Evolutionary conservation across 2,329 filamentous ascomycete species (phyloP).

Genomic region (Sporothrix pseudoabietina): DNA sequence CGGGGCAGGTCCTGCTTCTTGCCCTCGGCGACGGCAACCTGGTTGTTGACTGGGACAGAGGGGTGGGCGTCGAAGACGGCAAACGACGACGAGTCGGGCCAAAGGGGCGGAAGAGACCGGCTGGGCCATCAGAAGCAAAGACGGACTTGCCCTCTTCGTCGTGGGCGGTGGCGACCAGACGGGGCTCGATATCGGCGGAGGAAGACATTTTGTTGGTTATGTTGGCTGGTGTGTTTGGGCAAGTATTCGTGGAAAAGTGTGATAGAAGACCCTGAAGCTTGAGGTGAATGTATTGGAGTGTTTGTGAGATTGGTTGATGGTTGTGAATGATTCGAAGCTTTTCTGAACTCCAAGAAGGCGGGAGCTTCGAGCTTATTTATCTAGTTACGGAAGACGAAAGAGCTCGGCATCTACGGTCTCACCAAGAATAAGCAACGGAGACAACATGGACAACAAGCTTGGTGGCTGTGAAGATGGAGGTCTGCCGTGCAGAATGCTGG

Average conservation of each 20-base stretch:
- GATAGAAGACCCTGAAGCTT: background rate
- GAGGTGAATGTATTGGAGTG: background rate
- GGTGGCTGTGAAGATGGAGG: background rate
- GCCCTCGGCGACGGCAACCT: constrained; percentile 33
- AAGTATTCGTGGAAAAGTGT: background rate
- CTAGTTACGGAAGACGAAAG: background rate
- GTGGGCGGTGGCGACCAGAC: constrained; percentile 21
- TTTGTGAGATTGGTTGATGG: too few relatives aligned
- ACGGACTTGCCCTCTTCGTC: constrained; percentile 21
- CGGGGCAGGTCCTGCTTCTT: constrained; percentile 38
- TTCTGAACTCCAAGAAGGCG: background rate
- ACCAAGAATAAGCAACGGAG: background rate
- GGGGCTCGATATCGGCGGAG: background rate
- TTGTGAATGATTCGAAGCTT: constrained; percentile 9
- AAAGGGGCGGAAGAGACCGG: constrained; percentile 16
- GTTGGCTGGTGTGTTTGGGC: background rate
- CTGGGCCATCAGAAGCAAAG: constrained; percentile 16
- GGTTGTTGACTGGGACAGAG: constrained; percentile 42
- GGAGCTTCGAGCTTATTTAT: constrained; percentile 7
- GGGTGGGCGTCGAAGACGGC: constrained; percentile 40
- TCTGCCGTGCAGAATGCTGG: background rate
- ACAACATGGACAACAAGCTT: background rate
- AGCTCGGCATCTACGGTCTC: background rate
- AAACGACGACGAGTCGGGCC: constrained; percentile 36
- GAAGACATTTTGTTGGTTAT: constrained; percentile 10